Conservation (phyloP, 805 yeast genomes). For the Kodamaea sagamina region DNA sequence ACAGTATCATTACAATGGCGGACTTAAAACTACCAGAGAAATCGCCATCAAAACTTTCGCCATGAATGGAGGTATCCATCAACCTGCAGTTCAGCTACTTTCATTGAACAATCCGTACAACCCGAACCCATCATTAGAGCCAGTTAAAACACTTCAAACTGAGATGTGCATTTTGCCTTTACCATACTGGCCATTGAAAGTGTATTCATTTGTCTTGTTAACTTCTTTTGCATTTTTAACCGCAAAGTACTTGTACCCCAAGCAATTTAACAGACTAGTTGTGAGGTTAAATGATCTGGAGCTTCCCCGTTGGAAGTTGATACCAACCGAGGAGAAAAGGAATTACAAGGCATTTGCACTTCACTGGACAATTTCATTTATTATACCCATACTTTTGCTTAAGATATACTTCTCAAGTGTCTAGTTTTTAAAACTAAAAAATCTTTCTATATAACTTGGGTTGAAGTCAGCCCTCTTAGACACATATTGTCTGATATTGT, state of each 20-base stretch:
- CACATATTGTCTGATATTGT: conserved; percentile 63
- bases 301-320: conserved; percentile 4
- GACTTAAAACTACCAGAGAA: conserved; percentile 45
- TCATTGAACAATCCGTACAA: conserved; percentile 57
- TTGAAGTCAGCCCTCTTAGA: conserved; percentile 70
- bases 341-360: conserved; percentile 5
- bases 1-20: conserved; percentile 22
- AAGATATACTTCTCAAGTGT: conserved; percentile 12
- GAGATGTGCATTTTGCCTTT: conserved; percentile 57
- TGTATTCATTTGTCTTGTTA: conserved; percentile 15
- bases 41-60: conserved; percentile 86
- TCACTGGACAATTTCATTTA: conserved; percentile 4
- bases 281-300: neutral
- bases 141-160: conserved; percentile 35
- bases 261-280: conserved; percentile 3
- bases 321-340: neutral
- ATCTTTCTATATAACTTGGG: conserved; percentile 50
- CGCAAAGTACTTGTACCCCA: conserved; percentile 13
- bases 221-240: conserved; percentile 17
- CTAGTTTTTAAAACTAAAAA: conserved; percentile 37
- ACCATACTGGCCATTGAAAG: conserved; percentile 42
- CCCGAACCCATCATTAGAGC: conserved; percentile 10
- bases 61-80: conserved; percentile 87
- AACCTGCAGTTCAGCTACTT: conserved; percentile 85
- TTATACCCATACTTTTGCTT: conserved; percentile 8